Evolutionary conservation across 2,329 filamentous ascomycete species (phyloP), one percentile per base, ranked within the genome.

Genomic region (Aspergillus quadrilineatus): DNA sequence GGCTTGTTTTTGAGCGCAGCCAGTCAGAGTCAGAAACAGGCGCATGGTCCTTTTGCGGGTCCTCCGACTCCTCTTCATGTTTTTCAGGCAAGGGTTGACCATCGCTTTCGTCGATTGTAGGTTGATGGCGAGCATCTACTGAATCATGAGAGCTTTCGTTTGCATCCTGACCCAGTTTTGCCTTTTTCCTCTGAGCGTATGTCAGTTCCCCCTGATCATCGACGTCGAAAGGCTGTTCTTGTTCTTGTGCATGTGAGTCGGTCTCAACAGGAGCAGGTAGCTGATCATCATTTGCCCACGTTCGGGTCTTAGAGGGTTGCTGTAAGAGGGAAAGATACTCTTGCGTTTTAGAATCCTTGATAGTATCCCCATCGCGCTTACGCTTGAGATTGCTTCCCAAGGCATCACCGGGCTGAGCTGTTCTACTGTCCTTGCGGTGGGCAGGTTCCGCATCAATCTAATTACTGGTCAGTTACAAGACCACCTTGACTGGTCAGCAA

Each of bases 311-410:
- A 32, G 85, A 86, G 10, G 82, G 78, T 44, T 84, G 77, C 67
- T 89, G 85, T 87, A 96, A 95, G 49, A 92, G 85, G 59, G 89
- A 85, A 50, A 97, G 78, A 71, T 89, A 97, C 76, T 97, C 92
- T 68, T 89, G 85, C 59, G 97, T 79, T 75, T 94, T 95, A 4
- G 89, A 85, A 67, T 96, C 89, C 10, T 85, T 79, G 63, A 62
- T 68, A 89, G 92, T 66, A 85, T 85, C 80, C 28, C 63, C 66
- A 39, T 69, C 68, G 50, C 73, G 69, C 60, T 77, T 76, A 58
- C 75, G 73, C 63, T 77, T 77, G 48, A 76, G 69, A 42, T 65
- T 67, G 59, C 62, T 68, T 50, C 67, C 68, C 22, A 60, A 47
- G 28, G 64, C 56, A 50, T 63, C 62, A 43, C 63, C 53, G 28